A percentile compares a stretch with the other conserved stretches of the same genome.
phyloP scores from a whole-genome alignment of 352 stramenopile genomes.

The Phytophthora chlamydospora region DNA sequence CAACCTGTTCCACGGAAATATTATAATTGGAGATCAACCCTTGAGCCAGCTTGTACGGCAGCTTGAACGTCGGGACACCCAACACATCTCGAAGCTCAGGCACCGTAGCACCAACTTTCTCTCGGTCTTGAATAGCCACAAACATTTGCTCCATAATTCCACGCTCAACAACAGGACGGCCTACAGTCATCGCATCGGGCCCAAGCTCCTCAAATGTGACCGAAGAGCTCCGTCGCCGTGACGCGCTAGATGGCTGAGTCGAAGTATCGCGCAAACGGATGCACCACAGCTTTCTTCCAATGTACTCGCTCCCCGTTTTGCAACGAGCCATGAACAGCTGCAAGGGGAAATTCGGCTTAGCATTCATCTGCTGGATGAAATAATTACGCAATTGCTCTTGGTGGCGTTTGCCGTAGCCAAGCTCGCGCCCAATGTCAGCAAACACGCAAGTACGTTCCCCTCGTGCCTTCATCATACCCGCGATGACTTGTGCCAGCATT shows the following conservation, averaged over 20 bases:
- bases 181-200: conserved; percentile 24
- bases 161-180: conserved; percentile 61
- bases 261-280: conserved; percentile 51
- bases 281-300: conserved; percentile 83
- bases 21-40: conserved; percentile 84
- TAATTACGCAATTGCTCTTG: conserved; percentile 86
- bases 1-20: conserved; percentile 76
- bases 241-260: conserved; percentile 2
- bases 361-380: conserved; percentile 78
- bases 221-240: conserved; percentile 15
- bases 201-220: conserved; percentile 33
- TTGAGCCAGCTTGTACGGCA: conserved; percentile 83
- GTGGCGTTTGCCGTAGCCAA: conserved; percentile 76
- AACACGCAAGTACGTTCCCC: conserved; percentile 80
- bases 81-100: conserved; percentile 80
- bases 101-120: conserved; percentile 65
- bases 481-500: conserved; percentile 61
- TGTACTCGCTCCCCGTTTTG: conserved; percentile 62
- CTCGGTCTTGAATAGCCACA: conserved; percentile 57
- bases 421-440: conserved; percentile 83
- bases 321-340: conserved; percentile 85
- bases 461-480: conserved; percentile 64
- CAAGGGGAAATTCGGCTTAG: conserved; percentile 61
- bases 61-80: conserved; percentile 83
- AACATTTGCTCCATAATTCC: conserved; percentile 87